Evolutionary conservation across 1,139 yeast species (phyloP).

Genomic region (Suhomyces bokatorum): DNA sequence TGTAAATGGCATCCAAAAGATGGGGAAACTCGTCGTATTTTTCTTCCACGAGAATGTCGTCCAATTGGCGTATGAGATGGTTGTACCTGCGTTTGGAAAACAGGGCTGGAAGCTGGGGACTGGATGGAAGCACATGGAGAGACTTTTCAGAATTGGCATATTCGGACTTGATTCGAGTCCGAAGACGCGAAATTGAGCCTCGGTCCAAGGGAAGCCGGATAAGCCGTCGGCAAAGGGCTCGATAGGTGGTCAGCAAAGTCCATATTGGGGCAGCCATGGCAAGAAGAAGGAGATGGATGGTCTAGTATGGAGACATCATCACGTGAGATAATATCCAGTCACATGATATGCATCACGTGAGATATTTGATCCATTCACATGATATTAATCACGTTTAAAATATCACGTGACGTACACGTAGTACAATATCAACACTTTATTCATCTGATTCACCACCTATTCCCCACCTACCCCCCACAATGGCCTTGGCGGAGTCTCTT

Average conservation of each 20-base stretch:
- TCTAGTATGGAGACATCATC: neutral
- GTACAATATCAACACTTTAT: too few relatives aligned
- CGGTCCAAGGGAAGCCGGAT: slow-evolving; percentile 31
- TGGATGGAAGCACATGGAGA: neutral
- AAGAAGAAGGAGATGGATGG: neutral
- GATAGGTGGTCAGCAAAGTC: slow-evolving; percentile 7
- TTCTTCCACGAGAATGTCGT: slow-evolving; percentile 32
- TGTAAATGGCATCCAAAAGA: slow-evolving; percentile 34
- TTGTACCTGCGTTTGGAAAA: neutral
- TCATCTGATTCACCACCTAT: neutral
- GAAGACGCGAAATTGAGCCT: neutral
- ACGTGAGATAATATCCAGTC: neutral
- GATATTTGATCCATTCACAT: too few relatives aligned
- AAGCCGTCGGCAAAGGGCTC: slow-evolving; percentile 22
- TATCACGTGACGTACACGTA: neutral
- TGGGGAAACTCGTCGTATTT: slow-evolving; percentile 25
- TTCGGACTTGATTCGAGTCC: neutral
- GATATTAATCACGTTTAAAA: too few relatives aligned
- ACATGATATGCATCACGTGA: neutral
- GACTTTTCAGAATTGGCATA: neutral
- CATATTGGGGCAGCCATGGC: slow-evolving; percentile 54
- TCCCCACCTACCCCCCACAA: slow-evolving; percentile 18
- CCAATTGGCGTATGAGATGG: slow-evolving; percentile 17
- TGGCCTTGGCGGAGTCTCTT: slow-evolving; percentile 62
- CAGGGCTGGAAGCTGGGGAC: neutral